Evolutionary conservation across 176 grass and related monocot genomes (phyloP).

Genomic region (Themeda triandra): DNA sequence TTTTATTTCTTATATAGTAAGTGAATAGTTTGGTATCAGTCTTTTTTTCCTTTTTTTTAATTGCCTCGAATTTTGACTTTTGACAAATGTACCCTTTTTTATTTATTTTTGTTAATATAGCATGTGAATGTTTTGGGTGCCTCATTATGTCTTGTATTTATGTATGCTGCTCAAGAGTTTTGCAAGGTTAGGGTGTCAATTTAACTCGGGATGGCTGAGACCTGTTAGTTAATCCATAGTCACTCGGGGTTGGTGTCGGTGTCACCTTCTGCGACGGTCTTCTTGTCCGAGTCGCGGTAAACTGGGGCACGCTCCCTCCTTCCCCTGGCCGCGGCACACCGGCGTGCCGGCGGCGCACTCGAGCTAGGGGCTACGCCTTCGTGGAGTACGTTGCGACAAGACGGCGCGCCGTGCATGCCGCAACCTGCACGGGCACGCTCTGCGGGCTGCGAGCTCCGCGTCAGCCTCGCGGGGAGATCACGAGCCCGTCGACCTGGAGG

Average conservation of each 20-base stretch:
- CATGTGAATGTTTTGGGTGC: not conserved
- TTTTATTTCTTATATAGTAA: constrained; percentile 20
- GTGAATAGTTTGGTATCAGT: constrained; percentile 12
- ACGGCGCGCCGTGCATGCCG: too few species aligned
- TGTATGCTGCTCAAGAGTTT: not conserved
- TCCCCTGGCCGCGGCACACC: too few species aligned
- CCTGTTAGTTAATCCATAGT: not conserved
- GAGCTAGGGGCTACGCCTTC: too few species aligned
- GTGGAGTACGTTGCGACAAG: too few species aligned
- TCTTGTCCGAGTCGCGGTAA: too few species aligned
- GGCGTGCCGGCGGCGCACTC: too few species aligned
- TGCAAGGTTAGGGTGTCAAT: not conserved
- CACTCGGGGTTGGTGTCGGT: not conserved
- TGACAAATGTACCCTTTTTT: not conserved
- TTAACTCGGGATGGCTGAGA: not conserved
- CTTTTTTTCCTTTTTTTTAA: constrained; percentile 3
- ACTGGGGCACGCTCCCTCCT: too few species aligned
- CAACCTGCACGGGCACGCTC: too few species aligned
- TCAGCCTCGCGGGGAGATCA: too few species aligned
- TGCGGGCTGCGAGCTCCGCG: too few species aligned
- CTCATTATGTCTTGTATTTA: not conserved
- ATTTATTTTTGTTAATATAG: not conserved
- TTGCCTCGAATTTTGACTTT: not conserved
- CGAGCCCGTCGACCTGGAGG: too few species aligned
- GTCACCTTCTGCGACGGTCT: too few species aligned